A percentile compares a stretch with the other conserved stretches of the same genome.
Conservation (phyloP, 75 land plant genomes). For the Gnetum montanum region DNA sequence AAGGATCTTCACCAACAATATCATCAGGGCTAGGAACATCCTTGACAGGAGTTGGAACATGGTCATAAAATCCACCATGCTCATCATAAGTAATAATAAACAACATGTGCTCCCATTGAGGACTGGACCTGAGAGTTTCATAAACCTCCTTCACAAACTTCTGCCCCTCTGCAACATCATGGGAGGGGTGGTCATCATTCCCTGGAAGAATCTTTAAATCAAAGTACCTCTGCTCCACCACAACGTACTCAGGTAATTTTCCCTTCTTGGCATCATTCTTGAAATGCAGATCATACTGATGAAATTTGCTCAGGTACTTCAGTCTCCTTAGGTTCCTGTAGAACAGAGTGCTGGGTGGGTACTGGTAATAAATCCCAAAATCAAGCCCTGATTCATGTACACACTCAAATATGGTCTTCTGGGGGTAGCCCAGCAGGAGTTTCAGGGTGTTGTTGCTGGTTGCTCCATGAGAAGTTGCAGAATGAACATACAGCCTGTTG, state of each 20-base stretch:
- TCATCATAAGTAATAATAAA: conserved; percentile 67
- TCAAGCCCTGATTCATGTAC: conserved; percentile 55
- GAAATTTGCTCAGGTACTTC: conserved; percentile 44
- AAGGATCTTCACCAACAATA: conserved; percentile 29
- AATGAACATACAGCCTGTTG: conserved; percentile 76
- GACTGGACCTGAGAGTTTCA: conserved; percentile 59
- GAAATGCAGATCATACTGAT: conserved; percentile 36
- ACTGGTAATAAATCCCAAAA: conserved; percentile 79
- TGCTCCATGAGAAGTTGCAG: conserved; percentile 75
- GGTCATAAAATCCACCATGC: conserved; percentile 81
- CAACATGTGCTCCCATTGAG: conserved; percentile 63
- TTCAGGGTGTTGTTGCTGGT: conserved; percentile 38
- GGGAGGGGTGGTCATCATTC: conserved; percentile 78
- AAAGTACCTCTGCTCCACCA: conserved; percentile 61
- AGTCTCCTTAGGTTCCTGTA: conserved; percentile 53
- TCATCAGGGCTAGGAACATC: conserved; percentile 68
- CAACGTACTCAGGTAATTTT: conserved; percentile 58
- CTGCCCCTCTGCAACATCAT: conserved; percentile 64
- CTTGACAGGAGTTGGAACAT: conserved; percentile 55
- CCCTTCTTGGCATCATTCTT: conserved; percentile 38
- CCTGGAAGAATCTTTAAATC: conserved; percentile 44
- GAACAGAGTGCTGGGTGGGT: conserved; percentile 67
- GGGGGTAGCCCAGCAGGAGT: conserved; percentile 60
- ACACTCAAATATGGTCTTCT: conserved; percentile 83
- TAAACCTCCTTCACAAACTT: conserved; percentile 68